Evolutionary conservation across 805 yeast species (phyloP).

Genomic region (Pichia thaimueangensis): DNA sequence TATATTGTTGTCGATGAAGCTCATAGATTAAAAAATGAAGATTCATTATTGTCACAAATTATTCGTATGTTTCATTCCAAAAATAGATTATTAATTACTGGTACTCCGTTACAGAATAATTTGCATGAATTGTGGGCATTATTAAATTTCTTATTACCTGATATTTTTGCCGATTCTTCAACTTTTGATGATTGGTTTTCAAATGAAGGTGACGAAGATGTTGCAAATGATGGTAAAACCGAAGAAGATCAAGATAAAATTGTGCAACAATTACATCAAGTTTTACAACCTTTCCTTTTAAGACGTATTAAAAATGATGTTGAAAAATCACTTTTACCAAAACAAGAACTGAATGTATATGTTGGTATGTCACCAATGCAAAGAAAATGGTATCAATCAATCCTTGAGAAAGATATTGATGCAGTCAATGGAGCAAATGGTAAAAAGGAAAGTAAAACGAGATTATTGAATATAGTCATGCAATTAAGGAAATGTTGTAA

Average conservation of each 20-base stretch:
- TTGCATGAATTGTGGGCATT: slow-evolving; percentile 79
- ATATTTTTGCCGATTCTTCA: slow-evolving; percentile 66
- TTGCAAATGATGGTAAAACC: slow-evolving; percentile 25
- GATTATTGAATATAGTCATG: slow-evolving; percentile 75
- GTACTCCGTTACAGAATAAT: slow-evolving; percentile 78
- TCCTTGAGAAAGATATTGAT: slow-evolving; percentile 73
- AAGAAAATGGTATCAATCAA: slow-evolving; percentile 67
- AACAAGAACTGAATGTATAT: slow-evolving; percentile 66
- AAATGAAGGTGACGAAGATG: slow-evolving; percentile 22
- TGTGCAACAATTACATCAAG: slow-evolving; percentile 67
- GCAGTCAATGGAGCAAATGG: slow-evolving; percentile 82
- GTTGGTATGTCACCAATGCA: slow-evolving; percentile 78
- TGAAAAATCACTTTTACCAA: slow-evolving; percentile 72
- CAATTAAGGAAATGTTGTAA: slow-evolving; percentile 80
- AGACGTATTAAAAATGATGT: slow-evolving; percentile 77
- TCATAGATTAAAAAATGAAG: slow-evolving; percentile 76
- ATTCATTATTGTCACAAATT: slow-evolving; percentile 64
- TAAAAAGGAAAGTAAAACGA: slow-evolving; percentile 66
- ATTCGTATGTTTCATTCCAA: slow-evolving; percentile 65
- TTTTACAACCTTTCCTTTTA: slow-evolving; percentile 65
- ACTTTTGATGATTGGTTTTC: slow-evolving; percentile 74
- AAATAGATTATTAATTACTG: slow-evolving; percentile 68
- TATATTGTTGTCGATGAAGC: slow-evolving; percentile 79
- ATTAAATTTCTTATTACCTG: slow-evolving; percentile 69
- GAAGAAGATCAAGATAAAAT: slow-evolving; percentile 21